Base-by-base conservation (phyloP, 768 basidiomycete genomes). In the Trametes coccinea region DNA sequence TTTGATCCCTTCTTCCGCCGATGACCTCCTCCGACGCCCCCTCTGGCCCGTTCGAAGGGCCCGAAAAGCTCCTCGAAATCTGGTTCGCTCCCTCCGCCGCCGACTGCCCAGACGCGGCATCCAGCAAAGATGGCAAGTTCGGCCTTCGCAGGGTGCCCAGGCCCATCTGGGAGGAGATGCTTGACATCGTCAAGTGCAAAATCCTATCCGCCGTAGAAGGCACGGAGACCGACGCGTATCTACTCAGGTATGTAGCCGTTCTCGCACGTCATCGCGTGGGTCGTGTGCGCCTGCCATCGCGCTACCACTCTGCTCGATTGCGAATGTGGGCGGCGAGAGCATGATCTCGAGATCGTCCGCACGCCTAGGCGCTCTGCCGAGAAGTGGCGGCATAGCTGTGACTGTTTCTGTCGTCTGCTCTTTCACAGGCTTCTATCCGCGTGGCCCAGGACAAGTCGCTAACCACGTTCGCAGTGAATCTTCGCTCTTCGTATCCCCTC, bases 161-260 rank as follows among this genome's bases (percentile, higher is more conserved):
- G 61, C 74, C 80, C 33, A 79, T 90, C 34, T 99, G 97, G 97
- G 95, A 97, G 77, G 91, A 93, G 60, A 97, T 99, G 94, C 86
- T 99, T 62, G 88, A 88, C 76, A 92, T 96, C 65, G 97, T 99
- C 72, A 88, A 91, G 72, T 99, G 97, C 82, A 93, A 97, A 72
- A 91, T 98, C 41, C 84, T 99, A 73, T 96, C 88, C 71, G 87
- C 92, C 57, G 81, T 97, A 47, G 82, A 92, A 71, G 97, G 96
- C 61, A 76, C 81, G n/a, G 92, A 96, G 68, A 86, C 88, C 66
- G 97, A 98, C 71, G 96, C 97, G 29, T 99, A 98, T 79, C 82
- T 99, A 43, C 79, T 99, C 63, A 97, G 95, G 97, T 96, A 66
- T 67, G 85, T 77, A 39, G 34, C 27, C 27, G 4, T 14, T 27